Percentiles rank a stretch among this genome's conserved stretches.
phyloP scores from a whole-genome alignment of 805 yeast species.

The Teunomyces gatunensis region DNA sequence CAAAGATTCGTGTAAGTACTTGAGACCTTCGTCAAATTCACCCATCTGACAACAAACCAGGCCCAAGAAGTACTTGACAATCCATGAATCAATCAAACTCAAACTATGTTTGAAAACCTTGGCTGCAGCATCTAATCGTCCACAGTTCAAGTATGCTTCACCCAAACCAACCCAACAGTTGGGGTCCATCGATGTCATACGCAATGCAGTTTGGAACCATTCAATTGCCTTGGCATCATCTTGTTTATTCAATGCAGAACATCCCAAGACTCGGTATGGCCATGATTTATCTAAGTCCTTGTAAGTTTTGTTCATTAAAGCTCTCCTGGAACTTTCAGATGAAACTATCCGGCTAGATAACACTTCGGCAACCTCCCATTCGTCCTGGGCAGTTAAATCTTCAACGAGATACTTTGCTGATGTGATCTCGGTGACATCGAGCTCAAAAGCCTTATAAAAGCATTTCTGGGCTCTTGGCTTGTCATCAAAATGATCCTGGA shows the following conservation, averaged over 20 bases:
- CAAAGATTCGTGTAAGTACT: conserved; percentile 43
- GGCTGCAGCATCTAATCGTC: conserved; percentile 80
- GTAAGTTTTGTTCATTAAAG: conserved; percentile 30
- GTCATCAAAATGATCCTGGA: conserved; percentile 57
- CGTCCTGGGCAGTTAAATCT: conserved; percentile 61
- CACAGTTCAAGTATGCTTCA: conserved; percentile 86
- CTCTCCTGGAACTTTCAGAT: conserved; percentile 57
- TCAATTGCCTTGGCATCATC: conserved; percentile 79
- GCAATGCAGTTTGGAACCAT: conserved; percentile 81
- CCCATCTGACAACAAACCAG: conserved; percentile 60
- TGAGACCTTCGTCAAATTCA: conserved; percentile 62
- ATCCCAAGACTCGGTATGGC: conserved; percentile 89
- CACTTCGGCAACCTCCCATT: conserved; percentile 84
- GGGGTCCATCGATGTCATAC: conserved; percentile 62
- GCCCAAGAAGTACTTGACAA: conserved; percentile 66
- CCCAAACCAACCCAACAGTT: conserved; percentile 96
- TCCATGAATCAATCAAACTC: conserved; percentile 54
- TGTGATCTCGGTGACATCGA: conserved; percentile 69
- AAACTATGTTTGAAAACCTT: conserved; percentile 75
- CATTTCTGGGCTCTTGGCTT: conserved; percentile 74
- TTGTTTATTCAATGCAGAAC: conserved; percentile 66
- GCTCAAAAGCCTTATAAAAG: conserved; percentile 84
- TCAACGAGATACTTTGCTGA: conserved; percentile 75
- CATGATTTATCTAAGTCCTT: conserved; percentile 51
- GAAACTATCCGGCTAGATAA: conserved; percentile 65